Base-by-base conservation (phyloP, 495 filamentous ascomycete genomes). In the Schizothecium vesticola region DNA sequence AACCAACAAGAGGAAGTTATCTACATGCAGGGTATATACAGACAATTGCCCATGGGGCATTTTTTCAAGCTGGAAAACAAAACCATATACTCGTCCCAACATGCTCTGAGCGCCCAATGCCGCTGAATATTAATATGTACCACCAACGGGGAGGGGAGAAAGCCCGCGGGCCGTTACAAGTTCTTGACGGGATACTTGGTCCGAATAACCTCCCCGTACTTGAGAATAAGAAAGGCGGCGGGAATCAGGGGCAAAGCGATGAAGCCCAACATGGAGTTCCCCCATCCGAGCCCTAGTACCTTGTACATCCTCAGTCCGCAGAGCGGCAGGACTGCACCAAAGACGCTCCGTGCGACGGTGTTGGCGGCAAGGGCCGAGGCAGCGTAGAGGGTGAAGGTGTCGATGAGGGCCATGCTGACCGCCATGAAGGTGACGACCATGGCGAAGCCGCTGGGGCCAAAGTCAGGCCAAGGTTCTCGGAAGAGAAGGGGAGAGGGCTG, bases 311-410 rank as follows among this genome's bases (percentile, higher is more conserved):
- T 65, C 31, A 82, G 71, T 8, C 86, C 86, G 10, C 81, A 84
- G 7, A 90, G 77, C 1, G 87, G 87, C n/a, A 90, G 70, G 24
- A 89, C 78, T 1, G 84, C 84, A 19, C 86, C 87, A 11, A 85
- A 80, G 22, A 88, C 68, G 25, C 80, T 86, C 25, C 87, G 77
- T 1, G 82, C 78, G 1, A 87, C 79, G 0, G 85, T 84, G 57
- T 84, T 80, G 13, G 84, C 84, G 0, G 86, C 86, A 3, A 87
- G 71, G 0, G 83, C 86, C 0, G 81, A 86, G 6, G 89, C 89
- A 0, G 90, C 88, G 73, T 89, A 90, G 64, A 84, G 71, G 1
- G 79, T 80, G 70, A 87, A 88, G 12, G 83, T 79, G 72, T 90
- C 88, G 26, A 90, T 83, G 13, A 88, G 74, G 60, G 70, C 67